Evolutionary conservation across 805 yeast species (phyloP), one percentile per base, ranked within the genome.

Genomic region (Jamesozyma spencerorum): DNA sequence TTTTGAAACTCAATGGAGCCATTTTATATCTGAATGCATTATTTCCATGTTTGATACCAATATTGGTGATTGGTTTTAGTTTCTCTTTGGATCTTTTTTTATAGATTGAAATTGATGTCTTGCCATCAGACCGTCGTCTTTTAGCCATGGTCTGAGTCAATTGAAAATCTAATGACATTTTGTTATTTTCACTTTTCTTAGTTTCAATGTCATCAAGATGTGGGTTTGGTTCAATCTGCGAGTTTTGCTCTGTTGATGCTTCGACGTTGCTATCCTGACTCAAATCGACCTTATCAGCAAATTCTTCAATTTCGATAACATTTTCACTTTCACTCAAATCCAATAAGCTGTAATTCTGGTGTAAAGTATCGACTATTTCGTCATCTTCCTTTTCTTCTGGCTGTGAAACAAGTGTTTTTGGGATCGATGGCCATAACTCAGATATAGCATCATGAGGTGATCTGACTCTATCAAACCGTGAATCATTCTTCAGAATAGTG

Each of bases 381-480:
- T 11, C 8, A 5, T 29, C 40, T 10, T n/a, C 13, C 3, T n/a
- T 12, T 20, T 13, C 4, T 31, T 24, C 36, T 2, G 33, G 14
- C 17, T 34, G 42, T 3, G 38, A 29, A 10, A 15, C 5, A 12
- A 34, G 13, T 1, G 42, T 41, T 20, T 48, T 41, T 1, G 64
- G 61, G 1, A 48, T 47, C 15, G 38, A 14, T 2, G 58, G 59
- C 53, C 63, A 62, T 18, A 65, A 36, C 34, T 60, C 64, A 5
- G 43, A 11, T 1, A 62, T 30, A 1, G 57, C 31, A 14, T 63
- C 61, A 41, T 64, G 66, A 1, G 66, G 50, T 2, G 65, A 61
- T 12, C 55, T 60, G 4, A 62, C 49, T 0, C 41, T 36, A 0
- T 52, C 45, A 7, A 63, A 42, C 35, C 56, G 48, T 12, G 45